Conservation (phyloP, 768 basidiomycete species). For the Hortiboletus flavorubellus region DNA sequence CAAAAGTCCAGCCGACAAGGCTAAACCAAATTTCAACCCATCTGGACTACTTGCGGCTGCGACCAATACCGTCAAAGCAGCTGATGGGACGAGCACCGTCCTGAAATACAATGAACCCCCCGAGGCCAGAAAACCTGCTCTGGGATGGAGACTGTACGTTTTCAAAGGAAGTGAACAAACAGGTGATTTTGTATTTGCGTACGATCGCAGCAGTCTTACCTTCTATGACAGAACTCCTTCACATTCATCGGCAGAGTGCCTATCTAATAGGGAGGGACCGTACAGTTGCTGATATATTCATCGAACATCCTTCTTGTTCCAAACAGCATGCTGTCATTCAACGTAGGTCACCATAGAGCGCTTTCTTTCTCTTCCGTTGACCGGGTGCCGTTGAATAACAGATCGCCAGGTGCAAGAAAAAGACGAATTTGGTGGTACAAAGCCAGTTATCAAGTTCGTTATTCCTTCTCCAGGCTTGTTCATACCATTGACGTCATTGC, state of each 20-base stretch:
- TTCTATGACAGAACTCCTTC: slow-evolving; percentile 65
- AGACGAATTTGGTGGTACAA: slow-evolving; percentile 80
- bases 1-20: slow-evolving; percentile 48
- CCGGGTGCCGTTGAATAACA: slow-evolving; percentile 25
- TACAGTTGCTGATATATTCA: slow-evolving; percentile 77
- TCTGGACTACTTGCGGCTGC: slow-evolving; percentile 94
- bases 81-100: slow-evolving; percentile 75
- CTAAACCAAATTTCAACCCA: slow-evolving; percentile 85
- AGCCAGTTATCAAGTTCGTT: slow-evolving; percentile 80
- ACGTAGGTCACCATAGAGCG: slow-evolving; percentile 45
- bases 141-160: slow-evolving; percentile 94
- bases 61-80: slow-evolving; percentile 82
- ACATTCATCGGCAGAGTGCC: slow-evolving; percentile 91
- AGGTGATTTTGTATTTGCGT: slow-evolving; percentile 51
- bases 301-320: slow-evolving; percentile 96
- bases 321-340: slow-evolving; percentile 99
- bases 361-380: slow-evolving; percentile 2
- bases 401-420: slow-evolving; percentile 83
- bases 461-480: background rate
- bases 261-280: slow-evolving; percentile 92
- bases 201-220: background rate
- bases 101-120: slow-evolving; percentile 99
- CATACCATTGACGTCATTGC: slow-evolving; percentile 3
- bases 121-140: slow-evolving; percentile 87
- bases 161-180: slow-evolving; percentile 94